A percentile compares a stretch with the other conserved stretches of the same genome.
These are phyloP conservation scores for Rhodomyrtus tomentosa DNA, from an alignment of 345 rosid genomes.

Conservation along the genomic window DNA sequence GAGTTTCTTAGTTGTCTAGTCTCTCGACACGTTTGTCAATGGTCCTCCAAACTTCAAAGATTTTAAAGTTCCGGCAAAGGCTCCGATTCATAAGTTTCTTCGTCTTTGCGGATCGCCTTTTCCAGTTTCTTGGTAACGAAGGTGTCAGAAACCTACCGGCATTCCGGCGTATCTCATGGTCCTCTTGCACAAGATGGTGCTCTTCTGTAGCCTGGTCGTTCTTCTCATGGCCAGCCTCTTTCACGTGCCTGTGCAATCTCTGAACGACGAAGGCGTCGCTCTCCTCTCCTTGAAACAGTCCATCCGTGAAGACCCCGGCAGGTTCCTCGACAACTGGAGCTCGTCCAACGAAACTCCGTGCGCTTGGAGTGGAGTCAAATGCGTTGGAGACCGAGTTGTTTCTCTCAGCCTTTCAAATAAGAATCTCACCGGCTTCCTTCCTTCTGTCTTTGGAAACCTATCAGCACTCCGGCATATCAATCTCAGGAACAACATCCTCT, in stretches of 20 bases:
- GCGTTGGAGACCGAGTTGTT: slow-evolving; percentile 32
- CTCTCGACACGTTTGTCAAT: not conserved
- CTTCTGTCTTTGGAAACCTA: slow-evolving; percentile 46
- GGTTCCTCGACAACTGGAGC: slow-evolving; percentile 44
- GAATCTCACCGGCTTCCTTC: slow-evolving; percentile 46
- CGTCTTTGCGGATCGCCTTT: not conserved
- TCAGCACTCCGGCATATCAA: slow-evolving; percentile 45
- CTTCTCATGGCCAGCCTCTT: slow-evolving; percentile 10
- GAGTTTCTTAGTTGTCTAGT: not conserved
- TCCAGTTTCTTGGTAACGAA: not conserved
- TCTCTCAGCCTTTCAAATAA: slow-evolving; percentile 42
- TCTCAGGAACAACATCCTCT: slow-evolving; percentile 53
- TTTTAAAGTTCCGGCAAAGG: not conserved
- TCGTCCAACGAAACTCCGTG: slow-evolving; percentile 55
- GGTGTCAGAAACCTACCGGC: too few species aligned
- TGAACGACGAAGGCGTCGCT: slow-evolving; percentile 54
- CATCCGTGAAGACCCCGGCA: slow-evolving; percentile 18
- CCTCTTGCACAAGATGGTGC: not conserved
- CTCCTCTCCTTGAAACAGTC: slow-evolving; percentile 49
- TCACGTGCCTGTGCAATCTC: slow-evolving; percentile 17
- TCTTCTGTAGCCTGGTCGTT: not conserved
- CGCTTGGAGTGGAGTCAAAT: slow-evolving; percentile 56
- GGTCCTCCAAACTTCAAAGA: not conserved
- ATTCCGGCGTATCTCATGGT: not conserved
- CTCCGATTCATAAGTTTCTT: not conserved